Evolutionary conservation across 2,329 filamentous ascomycete genomes (phyloP).

Genomic region (Exophiala bonariae): DNA sequence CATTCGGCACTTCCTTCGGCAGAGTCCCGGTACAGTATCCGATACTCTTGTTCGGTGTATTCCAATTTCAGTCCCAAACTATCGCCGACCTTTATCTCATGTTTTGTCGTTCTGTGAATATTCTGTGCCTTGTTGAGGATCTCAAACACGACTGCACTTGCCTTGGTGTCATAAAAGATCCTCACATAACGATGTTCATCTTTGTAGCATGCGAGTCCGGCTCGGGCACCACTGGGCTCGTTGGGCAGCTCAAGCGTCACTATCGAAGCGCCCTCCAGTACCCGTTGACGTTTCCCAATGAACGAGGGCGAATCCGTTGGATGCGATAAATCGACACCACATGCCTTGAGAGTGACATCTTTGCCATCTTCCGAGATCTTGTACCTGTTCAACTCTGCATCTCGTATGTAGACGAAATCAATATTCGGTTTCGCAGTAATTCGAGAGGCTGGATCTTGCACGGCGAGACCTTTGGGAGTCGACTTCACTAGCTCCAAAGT

Average conservation of each 20-base stretch:
- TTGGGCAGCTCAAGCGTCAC: background rate
- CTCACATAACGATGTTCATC: slow-evolving; percentile 27
- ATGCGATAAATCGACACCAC: slow-evolving; percentile 21
- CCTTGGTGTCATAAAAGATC: slow-evolving; percentile 24
- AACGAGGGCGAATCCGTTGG: slow-evolving; percentile 26
- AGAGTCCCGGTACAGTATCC: slow-evolving; percentile 3
- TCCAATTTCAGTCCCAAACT: slow-evolving; percentile 3
- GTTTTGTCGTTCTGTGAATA: slow-evolving; percentile 7
- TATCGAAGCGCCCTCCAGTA: slow-evolving; percentile 16
- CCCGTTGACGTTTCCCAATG: slow-evolving; percentile 30
- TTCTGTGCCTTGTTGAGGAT: slow-evolving; percentile 23
- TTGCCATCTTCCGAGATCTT: slow-evolving; percentile 15
- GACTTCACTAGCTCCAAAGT: slow-evolving; percentile 17
- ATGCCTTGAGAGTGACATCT: slow-evolving; percentile 22
- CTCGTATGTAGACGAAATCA: slow-evolving; percentile 30
- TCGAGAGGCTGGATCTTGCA: background rate
- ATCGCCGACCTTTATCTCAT: background rate
- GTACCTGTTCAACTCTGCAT: slow-evolving; percentile 27
- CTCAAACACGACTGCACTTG: slow-evolving; percentile 19
- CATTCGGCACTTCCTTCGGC: slow-evolving; percentile 7
- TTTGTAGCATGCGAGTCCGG: slow-evolving; percentile 11
- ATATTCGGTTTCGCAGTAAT: slow-evolving; percentile 11
- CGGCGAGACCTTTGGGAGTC: background rate
- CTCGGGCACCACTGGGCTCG: background rate
- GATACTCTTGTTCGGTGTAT: slow-evolving; percentile 13